These are phyloP conservation scores for Lophiotrema nucula DNA, from an alignment of 495 filamentous ascomycete species.

Conservation along the genomic window DNA sequence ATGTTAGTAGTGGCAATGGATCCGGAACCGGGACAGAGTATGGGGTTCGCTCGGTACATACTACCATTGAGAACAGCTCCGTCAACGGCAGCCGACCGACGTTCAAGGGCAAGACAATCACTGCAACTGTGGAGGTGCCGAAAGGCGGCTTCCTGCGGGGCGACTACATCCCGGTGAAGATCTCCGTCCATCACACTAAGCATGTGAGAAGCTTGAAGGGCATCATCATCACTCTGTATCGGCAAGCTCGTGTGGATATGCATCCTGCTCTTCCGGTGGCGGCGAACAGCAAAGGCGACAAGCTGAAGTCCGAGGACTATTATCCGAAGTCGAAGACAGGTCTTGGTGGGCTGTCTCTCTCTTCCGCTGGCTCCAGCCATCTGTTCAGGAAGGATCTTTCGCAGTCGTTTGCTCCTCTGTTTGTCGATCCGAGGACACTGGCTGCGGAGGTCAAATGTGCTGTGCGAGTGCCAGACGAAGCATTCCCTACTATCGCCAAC, in stretches of 20 bases:
- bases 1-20: conserved; percentile 52
- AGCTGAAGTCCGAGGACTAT: conserved; percentile 73
- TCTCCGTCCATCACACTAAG: conserved; percentile 81
- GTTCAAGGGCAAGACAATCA: conserved; percentile 64
- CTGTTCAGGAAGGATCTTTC: conserved; percentile 90
- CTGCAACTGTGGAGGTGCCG: conserved; percentile 77
- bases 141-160: conserved; percentile 84
- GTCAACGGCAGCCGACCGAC: conserved; percentile 1
- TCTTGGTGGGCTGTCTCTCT: conserved; percentile 76
- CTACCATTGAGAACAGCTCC: conserved; percentile 1
- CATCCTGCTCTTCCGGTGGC: conserved; percentile 69
- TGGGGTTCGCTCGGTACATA: conserved; percentile 45
- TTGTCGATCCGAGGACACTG: conserved; percentile 77
- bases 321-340: conserved; percentile 73
- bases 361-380: conserved; percentile 76
- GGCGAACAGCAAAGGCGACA: conserved; percentile 59
- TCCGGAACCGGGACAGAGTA: conserved; percentile 32
- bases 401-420: conserved; percentile 80
- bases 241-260: conserved; percentile 87
- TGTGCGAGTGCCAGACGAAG: conserved; percentile 82
- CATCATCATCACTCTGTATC: conserved; percentile 88
- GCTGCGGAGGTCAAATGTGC: conserved; percentile 73
- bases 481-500: conserved; percentile 85
- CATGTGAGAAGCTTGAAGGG: conserved; percentile 85
- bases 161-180: conserved; percentile 74